These are phyloP conservation scores for Mrakia frigida DNA, from an alignment of 768 basidiomycete genomes.

Conservation along the genomic window DNA sequence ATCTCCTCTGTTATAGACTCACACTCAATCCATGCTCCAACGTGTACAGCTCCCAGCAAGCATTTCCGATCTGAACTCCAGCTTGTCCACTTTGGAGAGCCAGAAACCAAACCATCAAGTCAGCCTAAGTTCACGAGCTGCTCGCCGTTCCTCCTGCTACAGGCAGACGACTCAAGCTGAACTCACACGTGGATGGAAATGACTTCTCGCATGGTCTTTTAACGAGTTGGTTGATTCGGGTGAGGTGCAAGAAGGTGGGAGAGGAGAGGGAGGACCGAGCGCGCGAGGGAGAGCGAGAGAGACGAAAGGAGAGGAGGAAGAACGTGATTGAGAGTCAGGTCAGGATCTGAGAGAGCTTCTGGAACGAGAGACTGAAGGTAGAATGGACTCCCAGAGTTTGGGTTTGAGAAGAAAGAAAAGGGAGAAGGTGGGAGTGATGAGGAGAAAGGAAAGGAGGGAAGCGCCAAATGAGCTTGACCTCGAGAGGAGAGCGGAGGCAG, in stretches of 20 bases:
- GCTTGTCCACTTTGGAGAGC: slow-evolving; percentile 56
- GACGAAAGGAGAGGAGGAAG: not conserved
- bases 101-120: not conserved
- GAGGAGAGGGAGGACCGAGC: not conserved
- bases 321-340: not conserved
- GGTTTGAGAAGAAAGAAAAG: too few relatives aligned
- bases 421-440: not conserved
- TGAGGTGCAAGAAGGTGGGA: too few relatives aligned
- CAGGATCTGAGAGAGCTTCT: too few relatives aligned
- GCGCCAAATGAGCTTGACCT: not conserved
- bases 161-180: not conserved
- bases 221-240: too few relatives aligned
- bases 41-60: slow-evolving; percentile 99
- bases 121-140: too few relatives aligned
- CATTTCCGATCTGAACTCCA: slow-evolving; percentile 81
- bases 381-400: not conserved
- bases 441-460: not conserved
- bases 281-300: not conserved
- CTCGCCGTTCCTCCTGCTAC: not conserved
- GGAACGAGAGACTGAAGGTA: not conserved
- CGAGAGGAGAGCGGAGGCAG: not conserved
- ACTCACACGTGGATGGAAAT: slow-evolving; percentile 62
- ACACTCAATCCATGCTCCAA: slow-evolving; percentile 93
- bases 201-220: slow-evolving; percentile 54
- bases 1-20: slow-evolving; percentile 44